These are phyloP conservation scores for Ceratonia siliqua DNA, from an alignment of 306 rosid genomes.

Conservation along the genomic window DNA sequence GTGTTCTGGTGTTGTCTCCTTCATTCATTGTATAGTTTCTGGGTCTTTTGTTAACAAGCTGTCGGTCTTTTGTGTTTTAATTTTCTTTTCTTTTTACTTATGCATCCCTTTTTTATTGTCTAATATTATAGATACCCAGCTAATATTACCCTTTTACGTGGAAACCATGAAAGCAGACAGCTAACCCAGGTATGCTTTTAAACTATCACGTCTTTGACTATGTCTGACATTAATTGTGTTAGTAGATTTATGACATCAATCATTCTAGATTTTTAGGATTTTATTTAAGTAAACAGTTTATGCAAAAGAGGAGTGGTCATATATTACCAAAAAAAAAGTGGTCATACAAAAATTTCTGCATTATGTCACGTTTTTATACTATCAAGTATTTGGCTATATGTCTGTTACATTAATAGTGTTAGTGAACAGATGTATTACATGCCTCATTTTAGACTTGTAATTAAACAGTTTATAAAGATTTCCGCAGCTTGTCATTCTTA, in stretches of 20 bases:
- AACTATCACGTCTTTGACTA: not conserved
- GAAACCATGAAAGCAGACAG: conserved; percentile 96
- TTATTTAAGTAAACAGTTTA: not conserved
- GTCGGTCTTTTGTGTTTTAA: not conserved
- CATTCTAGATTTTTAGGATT: not conserved
- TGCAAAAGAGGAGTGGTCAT: no score
- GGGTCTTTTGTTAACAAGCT: not conserved
- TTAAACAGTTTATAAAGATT: not conserved
- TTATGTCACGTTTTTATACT: no score
- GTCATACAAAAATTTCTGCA: no score
- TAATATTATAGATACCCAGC: conserved; percentile 77
- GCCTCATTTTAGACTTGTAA: not conserved
- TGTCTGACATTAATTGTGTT: not conserved
- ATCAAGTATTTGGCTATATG: no score
- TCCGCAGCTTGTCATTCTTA: not conserved
- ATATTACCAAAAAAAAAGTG: no score
- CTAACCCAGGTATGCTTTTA: conserved; percentile 75
- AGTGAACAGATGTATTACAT: not conserved
- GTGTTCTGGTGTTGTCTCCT: not conserved
- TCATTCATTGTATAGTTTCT: not conserved
- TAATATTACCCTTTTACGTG: conserved; percentile 92
- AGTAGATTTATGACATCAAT: not conserved
- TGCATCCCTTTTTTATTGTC: not conserved
- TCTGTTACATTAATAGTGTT: no score
- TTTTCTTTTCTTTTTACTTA: not conserved